Evolutionary conservation across 1,284 basidiomycete genomes (phyloP).

Genomic region (Ustilago sp.): DNA sequence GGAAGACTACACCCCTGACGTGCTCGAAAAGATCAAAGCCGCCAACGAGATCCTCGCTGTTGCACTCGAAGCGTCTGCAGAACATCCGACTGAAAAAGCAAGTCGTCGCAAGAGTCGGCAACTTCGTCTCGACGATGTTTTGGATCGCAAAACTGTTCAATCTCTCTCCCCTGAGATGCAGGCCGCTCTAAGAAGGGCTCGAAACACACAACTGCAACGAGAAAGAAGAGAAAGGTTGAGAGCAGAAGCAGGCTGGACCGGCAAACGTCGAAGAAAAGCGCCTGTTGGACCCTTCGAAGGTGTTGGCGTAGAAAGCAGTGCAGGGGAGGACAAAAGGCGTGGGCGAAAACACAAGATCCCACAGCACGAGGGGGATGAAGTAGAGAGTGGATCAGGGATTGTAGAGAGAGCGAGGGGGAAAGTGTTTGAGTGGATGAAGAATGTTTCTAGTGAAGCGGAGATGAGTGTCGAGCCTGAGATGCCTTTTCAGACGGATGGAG

Average conservation of each 20-base stretch:
- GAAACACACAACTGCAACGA: slow-evolving; percentile 27
- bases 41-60: slow-evolving; percentile 26
- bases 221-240: slow-evolving; percentile 8
- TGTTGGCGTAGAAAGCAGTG: neutral
- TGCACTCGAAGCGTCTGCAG: slow-evolving; percentile 4
- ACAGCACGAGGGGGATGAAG: neutral
- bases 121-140: slow-evolving; percentile 11
- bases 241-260: neutral
- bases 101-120: neutral
- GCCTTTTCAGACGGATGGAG: neutral
- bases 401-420: slow-evolving; percentile 27
- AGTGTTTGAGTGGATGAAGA: slow-evolving; percentile 41
- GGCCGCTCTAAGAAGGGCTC: slow-evolving; percentile 2
- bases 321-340: neutral
- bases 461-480: neutral
- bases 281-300: neutral
- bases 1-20: slow-evolving; percentile 15
- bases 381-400: slow-evolving; percentile 21
- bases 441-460: slow-evolving; percentile 27
- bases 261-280: neutral
- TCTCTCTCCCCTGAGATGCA: slow-evolving; percentile 26
- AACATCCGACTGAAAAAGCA: neutral
- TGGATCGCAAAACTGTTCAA: slow-evolving; percentile 14
- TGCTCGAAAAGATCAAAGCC: slow-evolving; percentile 23
- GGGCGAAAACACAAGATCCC: neutral